Evolutionary conservation across 305 asterid genomes (phyloP).

Genomic region (Fraxinus xanthoxyloides): DNA sequence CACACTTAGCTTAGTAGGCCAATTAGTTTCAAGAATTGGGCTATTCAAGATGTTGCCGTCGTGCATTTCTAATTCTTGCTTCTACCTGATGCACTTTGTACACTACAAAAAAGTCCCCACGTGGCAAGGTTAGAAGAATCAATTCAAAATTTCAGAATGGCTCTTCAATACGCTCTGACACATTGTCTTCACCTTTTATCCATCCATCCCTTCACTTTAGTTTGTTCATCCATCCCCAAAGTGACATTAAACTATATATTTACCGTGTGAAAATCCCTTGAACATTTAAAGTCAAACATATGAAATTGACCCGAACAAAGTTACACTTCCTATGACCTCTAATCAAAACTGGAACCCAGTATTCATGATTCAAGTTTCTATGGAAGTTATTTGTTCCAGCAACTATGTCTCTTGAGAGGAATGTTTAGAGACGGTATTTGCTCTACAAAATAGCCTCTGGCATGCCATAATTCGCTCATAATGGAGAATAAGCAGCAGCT

Average conservation of each 20-base stretch:
- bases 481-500: background rate
- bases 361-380: background rate
- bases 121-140: background rate
- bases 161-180: background rate
- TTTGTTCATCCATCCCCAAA: background rate
- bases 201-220: background rate
- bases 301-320: background rate
- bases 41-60: background rate
- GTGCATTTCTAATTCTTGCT: background rate
- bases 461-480: constrained; percentile 3
- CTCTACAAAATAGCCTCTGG: background rate
- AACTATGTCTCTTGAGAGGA: background rate
- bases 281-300: background rate
- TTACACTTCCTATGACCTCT: background rate
- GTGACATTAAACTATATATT: background rate
- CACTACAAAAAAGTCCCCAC: background rate
- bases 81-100: background rate
- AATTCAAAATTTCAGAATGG: background rate
- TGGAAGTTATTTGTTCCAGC: background rate
- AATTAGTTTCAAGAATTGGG: background rate
- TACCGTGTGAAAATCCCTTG: background rate
- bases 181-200: background rate
- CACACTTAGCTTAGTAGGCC: background rate
- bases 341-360: background rate
- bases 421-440: background rate